Conservation (phyloP, 2,329 filamentous ascomycete genomes). For the Penicillium occitanis region DNA sequence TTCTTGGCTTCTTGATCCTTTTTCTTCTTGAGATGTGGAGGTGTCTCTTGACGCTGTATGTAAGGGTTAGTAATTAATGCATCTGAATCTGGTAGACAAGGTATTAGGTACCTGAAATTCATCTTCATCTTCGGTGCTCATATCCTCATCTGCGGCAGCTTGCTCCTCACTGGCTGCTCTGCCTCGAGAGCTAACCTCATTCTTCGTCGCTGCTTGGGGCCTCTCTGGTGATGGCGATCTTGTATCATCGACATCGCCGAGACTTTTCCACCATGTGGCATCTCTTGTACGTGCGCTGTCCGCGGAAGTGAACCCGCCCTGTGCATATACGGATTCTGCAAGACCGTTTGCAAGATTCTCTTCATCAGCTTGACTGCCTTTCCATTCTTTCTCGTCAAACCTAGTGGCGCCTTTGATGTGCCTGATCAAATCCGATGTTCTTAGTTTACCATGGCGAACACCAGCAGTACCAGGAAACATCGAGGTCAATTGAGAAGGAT, state of each 20-base stretch:
- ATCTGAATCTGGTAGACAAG: background rate
- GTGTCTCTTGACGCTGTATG: conserved; percentile 38
- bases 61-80: conserved; percentile 13
- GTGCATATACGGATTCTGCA: conserved; percentile 4
- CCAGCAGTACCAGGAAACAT: conserved; percentile 58
- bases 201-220: background rate
- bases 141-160: conserved; percentile 14
- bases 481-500: conserved; percentile 53
- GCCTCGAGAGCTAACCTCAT: background rate
- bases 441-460: conserved; percentile 45
- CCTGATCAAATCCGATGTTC: conserved; percentile 49
- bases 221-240: background rate
- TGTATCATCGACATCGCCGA: conserved; percentile 20
- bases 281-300: conserved; percentile 24
- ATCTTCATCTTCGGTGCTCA: conserved; percentile 33
- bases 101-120: conserved; percentile 39
- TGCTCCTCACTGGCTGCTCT: background rate
- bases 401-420: conserved; percentile 55
- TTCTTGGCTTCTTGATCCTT: conserved; percentile 8
- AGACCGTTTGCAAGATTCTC: conserved; percentile 27
- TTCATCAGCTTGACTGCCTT: conserved; percentile 28
- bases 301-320: background rate
- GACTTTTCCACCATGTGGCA: conserved; percentile 38
- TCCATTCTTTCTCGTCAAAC: conserved; percentile 55
- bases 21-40: conserved; percentile 30